phyloP scores from a whole-genome alignment of 2,329 filamentous ascomycete species.

The Sarocladiaceae sp. region DNA sequence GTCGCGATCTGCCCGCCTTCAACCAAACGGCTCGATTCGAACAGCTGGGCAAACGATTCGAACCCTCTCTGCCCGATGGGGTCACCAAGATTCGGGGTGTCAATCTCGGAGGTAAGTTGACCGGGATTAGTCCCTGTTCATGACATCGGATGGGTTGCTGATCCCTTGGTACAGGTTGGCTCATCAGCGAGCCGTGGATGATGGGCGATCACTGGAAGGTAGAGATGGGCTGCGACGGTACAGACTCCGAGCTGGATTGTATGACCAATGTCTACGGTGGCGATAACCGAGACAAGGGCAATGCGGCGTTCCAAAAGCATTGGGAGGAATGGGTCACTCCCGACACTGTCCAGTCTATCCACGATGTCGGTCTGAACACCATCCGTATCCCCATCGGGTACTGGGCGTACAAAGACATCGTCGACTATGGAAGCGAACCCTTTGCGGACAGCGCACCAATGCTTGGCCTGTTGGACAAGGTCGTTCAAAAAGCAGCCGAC shows the following conservation, averaged over 20 bases:
- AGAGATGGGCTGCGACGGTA: conserved; percentile 9
- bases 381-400: conserved; percentile 49
- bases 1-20: conserved; percentile 24
- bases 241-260: conserved; percentile 9
- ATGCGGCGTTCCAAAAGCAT: conserved; percentile 38
- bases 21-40: conserved; percentile 25
- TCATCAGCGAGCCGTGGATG: conserved; percentile 12
- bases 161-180: neutral
- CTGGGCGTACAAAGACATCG: conserved; percentile 45
- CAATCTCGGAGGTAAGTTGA: conserved; percentile 10
- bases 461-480: conserved; percentile 38
- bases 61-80: conserved; percentile 17
- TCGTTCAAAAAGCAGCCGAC: conserved; percentile 42
- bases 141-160: neutral
- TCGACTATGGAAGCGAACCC: conserved; percentile 23
- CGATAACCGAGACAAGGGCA: conserved; percentile 4
- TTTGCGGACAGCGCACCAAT: conserved; percentile 14
- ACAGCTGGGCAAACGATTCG: conserved; percentile 24
- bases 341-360: conserved; percentile 42
- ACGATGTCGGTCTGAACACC: conserved; percentile 44
- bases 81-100: conserved; percentile 12
- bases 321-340: conserved; percentile 45
- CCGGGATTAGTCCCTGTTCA: neutral
- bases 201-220: conserved; percentile 8
- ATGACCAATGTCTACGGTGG: neutral